A percentile compares a stretch with the other conserved stretches of the same genome.
Conservation (phyloP, 2,329 filamentous ascomycete species). For the Dactylellina leptospora region DNA sequence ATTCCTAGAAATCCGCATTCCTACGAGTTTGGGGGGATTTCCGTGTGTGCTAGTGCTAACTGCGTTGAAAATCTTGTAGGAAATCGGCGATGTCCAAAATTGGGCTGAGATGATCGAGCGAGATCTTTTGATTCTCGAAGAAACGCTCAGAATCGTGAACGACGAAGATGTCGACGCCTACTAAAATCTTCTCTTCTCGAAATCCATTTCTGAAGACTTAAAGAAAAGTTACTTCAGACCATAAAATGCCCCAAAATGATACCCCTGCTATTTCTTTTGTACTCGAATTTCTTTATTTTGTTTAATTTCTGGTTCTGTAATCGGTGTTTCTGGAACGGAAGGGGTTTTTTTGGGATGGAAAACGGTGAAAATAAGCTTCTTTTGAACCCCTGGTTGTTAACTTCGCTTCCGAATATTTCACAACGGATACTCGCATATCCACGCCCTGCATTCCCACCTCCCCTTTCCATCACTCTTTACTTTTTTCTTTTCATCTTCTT, state of each 20-base stretch:
- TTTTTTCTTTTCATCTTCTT: conserved; percentile 15
- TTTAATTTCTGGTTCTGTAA: background rate
- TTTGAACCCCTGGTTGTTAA: conserved; percentile 16
- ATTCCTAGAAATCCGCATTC: background rate
- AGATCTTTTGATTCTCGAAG: conserved; percentile 71
- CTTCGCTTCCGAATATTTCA: conserved; percentile 20
- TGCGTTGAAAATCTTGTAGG: conserved; percentile 50
- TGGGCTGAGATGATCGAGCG: conserved; percentile 84
- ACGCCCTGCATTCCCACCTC: background rate
- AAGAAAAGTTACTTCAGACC: conserved; percentile 2
- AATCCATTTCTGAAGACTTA: background rate
- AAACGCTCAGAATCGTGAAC: conserved; percentile 69
- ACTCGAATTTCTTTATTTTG: conserved; percentile 9
- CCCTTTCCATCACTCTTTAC: background rate
- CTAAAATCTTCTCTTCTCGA: conserved; percentile 12
- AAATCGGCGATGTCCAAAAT: conserved; percentile 83
- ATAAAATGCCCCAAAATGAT: conserved; percentile 18
- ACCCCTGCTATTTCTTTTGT: conserved; percentile 15
- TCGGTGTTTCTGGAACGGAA: conserved; percentile 4
- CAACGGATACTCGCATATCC: conserved; percentile 19
- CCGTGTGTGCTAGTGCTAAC: conserved; percentile 12
- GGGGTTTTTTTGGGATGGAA: background rate
- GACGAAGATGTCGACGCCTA: conserved; percentile 58
- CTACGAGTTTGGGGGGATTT: background rate
- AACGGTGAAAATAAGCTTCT: conserved; percentile 44